Evolutionary conservation across 2,329 filamentous ascomycete genomes (phyloP).

Genomic region (Pseudogymnoascus sp.): DNA sequence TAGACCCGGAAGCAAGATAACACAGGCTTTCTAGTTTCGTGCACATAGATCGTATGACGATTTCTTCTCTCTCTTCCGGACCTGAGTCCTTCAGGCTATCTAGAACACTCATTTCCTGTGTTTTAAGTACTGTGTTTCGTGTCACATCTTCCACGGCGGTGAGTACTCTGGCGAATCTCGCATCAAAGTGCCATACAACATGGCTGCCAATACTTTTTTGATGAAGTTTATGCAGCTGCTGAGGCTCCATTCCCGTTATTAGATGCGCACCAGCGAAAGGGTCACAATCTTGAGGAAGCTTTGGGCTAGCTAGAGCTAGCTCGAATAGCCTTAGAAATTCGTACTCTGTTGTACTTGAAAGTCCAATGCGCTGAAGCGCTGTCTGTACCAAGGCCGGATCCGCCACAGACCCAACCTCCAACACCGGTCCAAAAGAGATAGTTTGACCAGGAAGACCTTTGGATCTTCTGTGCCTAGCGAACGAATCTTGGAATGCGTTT

Average conservation of each 20-base stretch:
- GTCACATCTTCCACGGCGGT: conserved; percentile 6
- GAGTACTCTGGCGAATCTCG: background rate
- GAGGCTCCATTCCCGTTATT: background rate
- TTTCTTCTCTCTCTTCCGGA: background rate
- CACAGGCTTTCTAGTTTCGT: background rate
- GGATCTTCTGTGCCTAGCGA: background rate
- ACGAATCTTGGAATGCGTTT: conserved; percentile 12
- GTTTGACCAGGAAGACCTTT: conserved; percentile 15
- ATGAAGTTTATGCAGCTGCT: no score
- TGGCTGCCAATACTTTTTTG: background rate
- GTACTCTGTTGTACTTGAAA: conserved; percentile 3
- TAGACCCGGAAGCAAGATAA: background rate
- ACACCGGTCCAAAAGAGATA: conserved; percentile 17
- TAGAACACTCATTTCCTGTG: background rate
- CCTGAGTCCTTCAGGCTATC: background rate
- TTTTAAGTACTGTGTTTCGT: background rate
- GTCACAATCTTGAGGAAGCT: no score
- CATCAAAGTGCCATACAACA: conserved; percentile 15
- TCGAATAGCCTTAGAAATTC: conserved; percentile 17
- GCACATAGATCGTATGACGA: background rate
- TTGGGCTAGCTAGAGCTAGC: conserved; percentile 12
- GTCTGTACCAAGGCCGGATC: background rate
- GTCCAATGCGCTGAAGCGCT: conserved; percentile 11
- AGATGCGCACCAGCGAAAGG: conserved; percentile 11
- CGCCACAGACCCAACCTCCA: conserved; percentile 11